Percentiles rank a stretch among this genome's conserved stretches.
Conservation (phyloP, 768 basidiomycete genomes). For the Suillus placidus region DNA sequence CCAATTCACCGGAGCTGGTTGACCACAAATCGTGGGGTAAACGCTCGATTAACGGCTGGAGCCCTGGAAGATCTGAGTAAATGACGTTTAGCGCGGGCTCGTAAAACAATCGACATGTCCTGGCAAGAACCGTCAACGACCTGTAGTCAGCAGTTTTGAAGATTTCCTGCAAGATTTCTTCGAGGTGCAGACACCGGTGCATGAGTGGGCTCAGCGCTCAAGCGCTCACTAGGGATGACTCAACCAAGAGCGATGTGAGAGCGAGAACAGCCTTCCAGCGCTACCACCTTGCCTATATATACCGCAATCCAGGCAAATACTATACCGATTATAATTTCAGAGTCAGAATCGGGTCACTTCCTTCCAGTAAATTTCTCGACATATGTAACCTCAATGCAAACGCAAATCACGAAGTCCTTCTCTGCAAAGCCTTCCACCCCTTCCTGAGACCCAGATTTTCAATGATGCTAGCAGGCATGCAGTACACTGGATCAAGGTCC, state of each 20-base stretch:
- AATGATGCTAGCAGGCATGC: constrained; percentile 87
- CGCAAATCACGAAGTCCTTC: constrained; percentile 19
- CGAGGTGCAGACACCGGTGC: constrained; percentile 37
- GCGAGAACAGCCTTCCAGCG: not conserved
- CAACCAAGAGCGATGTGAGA: not conserved
- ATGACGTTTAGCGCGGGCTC: constrained; percentile 36
- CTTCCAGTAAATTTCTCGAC: not conserved
- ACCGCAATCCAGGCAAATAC: not conserved
- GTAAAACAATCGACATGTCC: constrained; percentile 33
- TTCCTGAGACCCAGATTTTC: constrained; percentile 71
- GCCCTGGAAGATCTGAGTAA: constrained; percentile 34
- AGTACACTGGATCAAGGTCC: constrained; percentile 80
- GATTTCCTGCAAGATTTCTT: constrained; percentile 36
- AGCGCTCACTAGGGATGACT: not conserved
- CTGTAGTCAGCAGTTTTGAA: constrained; percentile 35
- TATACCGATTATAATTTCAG: not conserved
- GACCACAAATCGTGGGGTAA: constrained; percentile 37
- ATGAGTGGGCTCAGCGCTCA: constrained; percentile 22
- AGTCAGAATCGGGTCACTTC: not conserved
- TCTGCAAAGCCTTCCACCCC: constrained; percentile 36
- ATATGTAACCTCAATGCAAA: not conserved
- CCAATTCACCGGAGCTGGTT: constrained; percentile 12
- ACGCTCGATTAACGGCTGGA: constrained; percentile 35
- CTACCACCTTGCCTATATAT: not conserved
- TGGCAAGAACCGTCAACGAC: constrained; percentile 36